Conservation (phyloP, 345 rosid species). For the Populus alba region DNA sequence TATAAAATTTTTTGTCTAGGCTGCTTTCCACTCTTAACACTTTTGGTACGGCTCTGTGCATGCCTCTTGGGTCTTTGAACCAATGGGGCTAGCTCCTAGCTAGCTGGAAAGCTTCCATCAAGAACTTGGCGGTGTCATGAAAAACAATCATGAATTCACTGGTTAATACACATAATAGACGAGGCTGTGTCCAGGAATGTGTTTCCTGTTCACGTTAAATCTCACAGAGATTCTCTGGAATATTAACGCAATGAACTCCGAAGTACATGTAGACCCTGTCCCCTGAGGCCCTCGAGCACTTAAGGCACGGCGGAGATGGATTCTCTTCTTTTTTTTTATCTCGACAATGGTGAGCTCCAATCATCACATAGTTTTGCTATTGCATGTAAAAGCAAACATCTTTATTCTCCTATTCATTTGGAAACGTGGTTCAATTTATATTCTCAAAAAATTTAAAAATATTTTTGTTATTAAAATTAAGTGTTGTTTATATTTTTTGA, state of each 20-base stretch:
- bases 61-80: not conserved
- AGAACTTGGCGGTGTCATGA: not conserved
- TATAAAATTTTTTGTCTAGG: no score
- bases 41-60: not conserved
- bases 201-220: not conserved
- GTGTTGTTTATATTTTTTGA: no score
- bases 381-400: conserved; percentile 4
- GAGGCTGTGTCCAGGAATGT: not conserved
- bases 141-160: not conserved
- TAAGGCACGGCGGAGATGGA: not conserved
- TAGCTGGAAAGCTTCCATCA: not conserved
- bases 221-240: not conserved
- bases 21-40: no score
- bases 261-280: not conserved
- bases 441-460: no score
- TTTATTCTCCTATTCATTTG: conserved; percentile 37
- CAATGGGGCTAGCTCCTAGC: not conserved
- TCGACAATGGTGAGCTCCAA: not conserved
- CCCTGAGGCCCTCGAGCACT: not conserved
- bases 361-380: not conserved
- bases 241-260: not conserved
- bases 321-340: not conserved
- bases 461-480: no score
- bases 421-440: no score
- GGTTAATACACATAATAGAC: not conserved